Percentiles rank a stretch among this genome's conserved stretches.
These are phyloP conservation scores for Lactarius hatsudake DNA, from an alignment of 768 basidiomycete species.

Conservation along the genomic window DNA sequence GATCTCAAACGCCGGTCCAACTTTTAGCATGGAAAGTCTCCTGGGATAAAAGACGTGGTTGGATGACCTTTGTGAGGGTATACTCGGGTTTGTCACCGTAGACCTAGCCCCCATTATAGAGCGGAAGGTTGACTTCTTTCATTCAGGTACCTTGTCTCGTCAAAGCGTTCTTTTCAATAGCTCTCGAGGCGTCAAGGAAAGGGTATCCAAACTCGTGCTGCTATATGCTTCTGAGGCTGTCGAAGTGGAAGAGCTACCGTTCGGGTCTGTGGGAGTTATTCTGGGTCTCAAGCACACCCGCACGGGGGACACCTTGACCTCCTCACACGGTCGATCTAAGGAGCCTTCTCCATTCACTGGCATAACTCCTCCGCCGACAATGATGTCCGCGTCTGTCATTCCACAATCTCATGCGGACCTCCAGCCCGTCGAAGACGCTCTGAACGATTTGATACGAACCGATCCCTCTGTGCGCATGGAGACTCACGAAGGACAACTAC, in stretches of 20 bases:
- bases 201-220: slow-evolving; percentile 68
- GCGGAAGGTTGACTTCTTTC: slow-evolving; percentile 15
- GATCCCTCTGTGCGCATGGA: slow-evolving; percentile 87
- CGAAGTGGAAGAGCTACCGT: slow-evolving; percentile 77
- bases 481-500: slow-evolving; percentile 75
- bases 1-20: slow-evolving; percentile 51
- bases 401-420: slow-evolving; percentile 79
- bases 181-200: slow-evolving; percentile 67
- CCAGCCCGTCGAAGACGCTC: slow-evolving; percentile 71
- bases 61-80: slow-evolving; percentile 91
- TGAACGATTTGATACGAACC: slow-evolving; percentile 71
- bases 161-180: slow-evolving; percentile 62
- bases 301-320: slow-evolving; percentile 82
- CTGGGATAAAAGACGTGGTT: slow-evolving; percentile 80
- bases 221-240: slow-evolving; percentile 73
- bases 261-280: slow-evolving; percentile 81
- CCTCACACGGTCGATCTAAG: slow-evolving; percentile 39
- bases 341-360: slow-evolving; percentile 50
- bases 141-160: slow-evolving; percentile 62
- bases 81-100: slow-evolving; percentile 64
- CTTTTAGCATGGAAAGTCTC: slow-evolving; percentile 85
- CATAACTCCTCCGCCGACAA: slow-evolving; percentile 75
- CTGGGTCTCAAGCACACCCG: slow-evolving; percentile 80
- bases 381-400: slow-evolving; percentile 80
- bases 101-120: neutral